Conservation (phyloP, 2,329 filamentous ascomycete genomes). For the Delphinella strobiligena region DNA sequence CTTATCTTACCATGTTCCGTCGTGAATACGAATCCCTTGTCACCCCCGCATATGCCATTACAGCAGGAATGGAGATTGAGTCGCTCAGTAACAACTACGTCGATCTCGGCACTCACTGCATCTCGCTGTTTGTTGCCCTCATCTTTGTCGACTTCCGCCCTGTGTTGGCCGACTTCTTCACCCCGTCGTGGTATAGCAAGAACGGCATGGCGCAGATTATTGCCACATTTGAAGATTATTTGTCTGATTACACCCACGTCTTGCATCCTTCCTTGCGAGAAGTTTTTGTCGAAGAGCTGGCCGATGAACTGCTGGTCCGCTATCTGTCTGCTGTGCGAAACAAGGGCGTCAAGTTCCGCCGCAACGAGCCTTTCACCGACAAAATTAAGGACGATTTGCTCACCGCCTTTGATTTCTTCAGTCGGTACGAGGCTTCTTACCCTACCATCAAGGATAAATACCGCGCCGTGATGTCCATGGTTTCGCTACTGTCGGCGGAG, state of each 20-base stretch:
- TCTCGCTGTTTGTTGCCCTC: constrained; percentile 72
- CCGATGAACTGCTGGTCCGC: constrained; percentile 76
- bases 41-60: constrained; percentile 61
- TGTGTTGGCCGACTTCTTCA: constrained; percentile 85
- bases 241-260: constrained; percentile 70
- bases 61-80: constrained; percentile 61
- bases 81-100: constrained; percentile 81
- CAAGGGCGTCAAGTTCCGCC: constrained; percentile 70
- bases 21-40: constrained; percentile 73
- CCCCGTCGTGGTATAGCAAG: constrained; percentile 72
- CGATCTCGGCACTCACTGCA: constrained; percentile 86
- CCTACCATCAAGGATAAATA: constrained; percentile 77
- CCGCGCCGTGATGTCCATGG: constrained; percentile 77
- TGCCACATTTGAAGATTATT: constrained; percentile 89
- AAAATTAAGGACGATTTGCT: constrained; percentile 90
- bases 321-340: constrained; percentile 82
- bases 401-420: constrained; percentile 83
- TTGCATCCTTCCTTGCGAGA: constrained; percentile 80
- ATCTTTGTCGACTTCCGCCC: constrained; percentile 87
- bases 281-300: constrained; percentile 85
- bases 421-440: constrained; percentile 57
- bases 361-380: constrained; percentile 75
- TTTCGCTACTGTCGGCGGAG: constrained; percentile 61
- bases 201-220: constrained; percentile 89
- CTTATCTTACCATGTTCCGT: constrained; percentile 78